Evolutionary conservation across 1,139 yeast genomes (phyloP), one percentile per base, ranked within the genome.

Genomic region (Nakaseomyces glabratus): DNA sequence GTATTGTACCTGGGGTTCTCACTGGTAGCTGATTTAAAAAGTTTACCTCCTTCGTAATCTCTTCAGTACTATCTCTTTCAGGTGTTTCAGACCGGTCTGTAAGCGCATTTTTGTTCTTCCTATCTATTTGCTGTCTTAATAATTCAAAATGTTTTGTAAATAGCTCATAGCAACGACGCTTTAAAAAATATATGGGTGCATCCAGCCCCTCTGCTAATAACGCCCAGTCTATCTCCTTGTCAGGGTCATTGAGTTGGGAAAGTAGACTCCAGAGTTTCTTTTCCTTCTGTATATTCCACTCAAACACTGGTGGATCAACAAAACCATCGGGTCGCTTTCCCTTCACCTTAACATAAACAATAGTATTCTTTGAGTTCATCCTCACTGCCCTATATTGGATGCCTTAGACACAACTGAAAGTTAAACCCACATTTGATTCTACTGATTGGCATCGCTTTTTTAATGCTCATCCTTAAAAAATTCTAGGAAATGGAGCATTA

Each of bases 271-370:
- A 66, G 8, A 68, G 52, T 31, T 56, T 54, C 21, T 49, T 52
- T 41, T 67, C 71, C 43, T 65, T 65, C 13, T 48, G 49, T 5
- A 51, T 38, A 39, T 57, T 55, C 73, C 73, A 68, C 19, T 57
- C 58, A 25, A 64, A 68, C 6, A 47, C 45, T 4, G 49, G 49
- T 1, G 72, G 70, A 38, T 66, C 69, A 11, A 42, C 47, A 37
- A 65, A 62, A 1, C 62, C 65, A 10, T 56, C 48, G 8, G 73
- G 59, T 9, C 64, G 52, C 51, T 63, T 34, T 45, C 72, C 43
- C 48, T 57, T 37, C 19, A 56, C 42, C 44, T 49, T 48, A 12
- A 55, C 47, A 38, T 53, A 54, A 3, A 55, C 48, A 7, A 49
- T 36, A 1, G 58, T 56, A 36, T 53, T 52, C 8, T 36, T 36